phyloP scores from a whole-genome alignment of 495 filamentous ascomycete genomes.

The Tricharina praecox region DNA sequence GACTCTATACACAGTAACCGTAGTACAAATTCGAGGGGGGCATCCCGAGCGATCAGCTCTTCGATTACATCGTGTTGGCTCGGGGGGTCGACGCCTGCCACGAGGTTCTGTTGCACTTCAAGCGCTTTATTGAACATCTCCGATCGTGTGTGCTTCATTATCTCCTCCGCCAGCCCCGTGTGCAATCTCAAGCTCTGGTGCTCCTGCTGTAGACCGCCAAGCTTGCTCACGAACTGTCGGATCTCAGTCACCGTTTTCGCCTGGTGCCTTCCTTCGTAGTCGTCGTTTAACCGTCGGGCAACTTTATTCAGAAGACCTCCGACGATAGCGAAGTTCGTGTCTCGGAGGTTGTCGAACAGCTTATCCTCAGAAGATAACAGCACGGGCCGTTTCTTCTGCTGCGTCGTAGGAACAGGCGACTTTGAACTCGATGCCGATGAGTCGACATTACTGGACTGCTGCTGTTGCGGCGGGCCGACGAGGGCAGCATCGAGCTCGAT shows the following conservation, averaged over 20 bases:
- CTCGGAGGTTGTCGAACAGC: conserved; percentile 72
- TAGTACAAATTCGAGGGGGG: conserved; percentile 60
- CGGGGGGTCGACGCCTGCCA: conserved; percentile 74
- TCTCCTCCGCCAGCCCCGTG: conserved; percentile 82
- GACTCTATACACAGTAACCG: conserved; percentile 82
- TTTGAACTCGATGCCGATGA: conserved; percentile 39
- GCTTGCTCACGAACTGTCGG: conserved; percentile 75
- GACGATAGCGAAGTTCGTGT: conserved; percentile 90
- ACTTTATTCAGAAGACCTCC: conserved; percentile 78
- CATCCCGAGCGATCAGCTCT: conserved; percentile 76
- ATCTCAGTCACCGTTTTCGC: conserved; percentile 79
- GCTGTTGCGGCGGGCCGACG: conserved; percentile 51
- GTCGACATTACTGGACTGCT: conserved; percentile 27
- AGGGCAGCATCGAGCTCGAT: conserved; percentile 87
- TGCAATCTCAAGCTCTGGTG: conserved; percentile 82
- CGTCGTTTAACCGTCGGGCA: conserved; percentile 67
- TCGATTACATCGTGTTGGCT: conserved; percentile 80
- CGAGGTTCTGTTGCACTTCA: conserved; percentile 90
- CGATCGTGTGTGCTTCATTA: conserved; percentile 73
- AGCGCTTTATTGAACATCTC: conserved; percentile 75
- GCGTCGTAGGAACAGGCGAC: conserved; percentile 32
- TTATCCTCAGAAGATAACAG: conserved; percentile 78
- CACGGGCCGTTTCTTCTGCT: conserved; percentile 73
- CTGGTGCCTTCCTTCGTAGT: conserved; percentile 79
- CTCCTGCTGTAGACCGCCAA: conserved; percentile 84